Evolutionary conservation across 352 stramenopile species (phyloP), one percentile per base, ranked within the genome.

Genomic region (Aphanomyces cochlioides): DNA sequence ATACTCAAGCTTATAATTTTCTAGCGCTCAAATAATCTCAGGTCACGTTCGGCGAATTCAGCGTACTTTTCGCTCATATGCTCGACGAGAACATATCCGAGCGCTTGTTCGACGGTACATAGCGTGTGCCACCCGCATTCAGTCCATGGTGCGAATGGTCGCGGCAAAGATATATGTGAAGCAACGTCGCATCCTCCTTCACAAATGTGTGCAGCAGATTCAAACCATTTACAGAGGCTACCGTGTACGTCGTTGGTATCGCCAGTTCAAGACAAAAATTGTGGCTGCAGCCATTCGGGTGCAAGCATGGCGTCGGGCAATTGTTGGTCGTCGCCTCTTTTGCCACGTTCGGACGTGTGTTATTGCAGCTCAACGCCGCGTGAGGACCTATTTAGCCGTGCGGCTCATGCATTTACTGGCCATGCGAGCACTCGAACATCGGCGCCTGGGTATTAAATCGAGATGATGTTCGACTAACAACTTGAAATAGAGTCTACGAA

Each of bases 141-240:
- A 70, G 60, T 53, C 64, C 15, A 45, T 64, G 5, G 76, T 64
- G 59, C 40, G 72, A n/a, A 67, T 66, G 19, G 50, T 67, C 3
- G 17, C 78, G 15, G 73, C 74, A 19, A 72, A 81, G 54, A 50
- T 67, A 34, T 71, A 74, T 34, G 34, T 78, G 3, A 48, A 40
- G 1, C 71, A 58, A 7, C 74, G 50, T 1, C 10, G 48, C 1
- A 75, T 61, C 28, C 85, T 89, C 48, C 79, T 75, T 74, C 34
- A n/a, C 82, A 12, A 61, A 41, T 10, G 63, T 36, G 12, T 77
- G 79, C 4, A 77, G 65, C 74, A 66, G 45, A 84, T 90, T 67
- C 81, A 92, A 72, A 71, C 76, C 12, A 77, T 90, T 47, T 92
- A 83, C 79, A 74, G 81, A 3, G 81, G 78, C 45, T 78, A 83